Conservation (phyloP, 2,329 filamentous ascomycete species). For the Sodiomyces alkalinus region DNA sequence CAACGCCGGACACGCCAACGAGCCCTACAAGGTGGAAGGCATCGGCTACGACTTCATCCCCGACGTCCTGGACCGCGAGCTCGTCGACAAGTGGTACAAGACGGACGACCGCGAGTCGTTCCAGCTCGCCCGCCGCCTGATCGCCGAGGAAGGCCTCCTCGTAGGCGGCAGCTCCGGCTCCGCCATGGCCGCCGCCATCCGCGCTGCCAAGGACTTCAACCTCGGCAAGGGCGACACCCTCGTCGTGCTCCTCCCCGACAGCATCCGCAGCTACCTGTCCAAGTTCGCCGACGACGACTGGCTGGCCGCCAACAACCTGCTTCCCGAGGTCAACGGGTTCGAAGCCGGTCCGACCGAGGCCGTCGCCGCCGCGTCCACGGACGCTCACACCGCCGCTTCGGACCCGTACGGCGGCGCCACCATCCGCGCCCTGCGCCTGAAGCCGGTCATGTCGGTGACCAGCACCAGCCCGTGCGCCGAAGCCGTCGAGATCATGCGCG, state of each 20-base stretch:
- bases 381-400: slow-evolving; percentile 20
- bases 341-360: slow-evolving; percentile 29
- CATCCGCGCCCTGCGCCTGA: slow-evolving; percentile 70
- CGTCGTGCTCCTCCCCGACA: slow-evolving; percentile 85
- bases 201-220: slow-evolving; percentile 61
- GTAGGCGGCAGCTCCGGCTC: slow-evolving; percentile 90
- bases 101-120: slow-evolving; percentile 89
- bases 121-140: slow-evolving; percentile 73
- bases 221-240: slow-evolving; percentile 73
- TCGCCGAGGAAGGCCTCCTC: slow-evolving; percentile 84
- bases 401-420: slow-evolving; percentile 69
- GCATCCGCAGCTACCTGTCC: slow-evolving; percentile 90
- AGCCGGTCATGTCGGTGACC: slow-evolving; percentile 79
- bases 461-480: slow-evolving; percentile 60
- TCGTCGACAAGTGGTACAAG: slow-evolving; percentile 95
- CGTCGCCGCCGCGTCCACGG: slow-evolving; percentile 17
- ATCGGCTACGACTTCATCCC: slow-evolving; percentile 98
- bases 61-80: slow-evolving; percentile 68
- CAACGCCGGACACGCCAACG: slow-evolving; percentile 68
- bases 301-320: slow-evolving; percentile 89
- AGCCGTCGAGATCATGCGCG: slow-evolving; percentile 94
- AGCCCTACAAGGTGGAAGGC: slow-evolving; percentile 92
- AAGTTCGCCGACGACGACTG: slow-evolving; percentile 99
- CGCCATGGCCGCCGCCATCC: slow-evolving; percentile 69
- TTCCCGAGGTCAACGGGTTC: slow-evolving; percentile 40